phyloP scores from a whole-genome alignment of 805 yeast species.

The Schwanniomyces pseudopolymorphus region DNA sequence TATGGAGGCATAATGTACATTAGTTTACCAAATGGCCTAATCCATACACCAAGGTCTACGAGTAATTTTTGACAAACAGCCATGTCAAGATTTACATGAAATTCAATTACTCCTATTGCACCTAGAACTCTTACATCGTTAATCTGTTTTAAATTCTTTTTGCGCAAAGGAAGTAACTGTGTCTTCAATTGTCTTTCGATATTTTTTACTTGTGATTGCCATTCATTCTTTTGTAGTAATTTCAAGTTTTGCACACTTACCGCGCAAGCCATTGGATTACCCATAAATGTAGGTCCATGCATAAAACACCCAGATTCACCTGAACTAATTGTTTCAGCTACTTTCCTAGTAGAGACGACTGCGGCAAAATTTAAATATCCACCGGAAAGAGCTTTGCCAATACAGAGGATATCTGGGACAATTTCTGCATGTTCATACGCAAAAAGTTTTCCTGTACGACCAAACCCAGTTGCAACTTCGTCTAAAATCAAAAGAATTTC shows the following conservation, averaged over 20 bases:
- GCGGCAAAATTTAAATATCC: conserved; percentile 81
- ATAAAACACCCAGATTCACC: conserved; percentile 51
- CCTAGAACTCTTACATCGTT: conserved; percentile 80
- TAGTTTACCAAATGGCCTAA: conserved; percentile 94
- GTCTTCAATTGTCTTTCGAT: conserved; percentile 72
- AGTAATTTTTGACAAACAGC: conserved; percentile 84
- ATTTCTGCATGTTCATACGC: conserved; percentile 47
- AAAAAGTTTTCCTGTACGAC: conserved; percentile 48
- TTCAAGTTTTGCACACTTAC: conserved; percentile 87
- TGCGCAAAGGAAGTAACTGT: conserved; percentile 34
- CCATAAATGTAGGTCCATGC: conserved; percentile 97
- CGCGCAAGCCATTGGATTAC: conserved; percentile 90
- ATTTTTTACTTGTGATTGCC: conserved; percentile 60
- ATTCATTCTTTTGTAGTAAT: background rate
- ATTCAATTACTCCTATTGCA: conserved; percentile 11
- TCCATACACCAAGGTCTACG: conserved; percentile 88
- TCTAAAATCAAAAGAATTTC: conserved; percentile 51
- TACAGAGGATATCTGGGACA: conserved; percentile 49
- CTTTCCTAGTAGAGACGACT: conserved; percentile 80
- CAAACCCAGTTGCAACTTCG: conserved; percentile 60
- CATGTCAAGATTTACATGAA: conserved; percentile 67
- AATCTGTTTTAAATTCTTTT: conserved; percentile 50
- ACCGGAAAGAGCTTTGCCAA: conserved; percentile 50
- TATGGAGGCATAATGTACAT: conserved; percentile 95
- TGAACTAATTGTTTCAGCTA: conserved; percentile 85